Base-by-base conservation (phyloP, 306 rosid species). In the Carpinus fangiana region DNA sequence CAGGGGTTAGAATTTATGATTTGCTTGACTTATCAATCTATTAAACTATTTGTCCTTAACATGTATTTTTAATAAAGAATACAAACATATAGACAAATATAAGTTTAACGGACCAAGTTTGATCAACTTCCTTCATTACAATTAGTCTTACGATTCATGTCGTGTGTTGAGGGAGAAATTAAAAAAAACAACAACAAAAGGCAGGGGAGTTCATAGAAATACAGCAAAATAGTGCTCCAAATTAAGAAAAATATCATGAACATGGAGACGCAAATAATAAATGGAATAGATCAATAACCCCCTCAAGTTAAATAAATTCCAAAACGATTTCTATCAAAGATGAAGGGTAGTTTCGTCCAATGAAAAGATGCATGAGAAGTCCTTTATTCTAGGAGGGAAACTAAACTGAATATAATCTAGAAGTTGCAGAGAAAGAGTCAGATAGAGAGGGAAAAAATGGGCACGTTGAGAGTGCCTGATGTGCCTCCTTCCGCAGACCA, bases 401-500 rank as follows among this genome's bases (percentile, higher is more conserved):
- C 69, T 14, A 74, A 73, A 66, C 47, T 31, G 34, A 31, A 31
- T 31, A 57, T 21, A 68, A 67, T n/a, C 43, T 65, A 31, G 53
- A 31, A 59, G 51, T 78, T 78, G 70, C 65, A 1, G 54, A 51
- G 69, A n/a, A 18, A 54, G 53, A 17, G 55, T 50, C 70, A 43
- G 54, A 72, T 20, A 45, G 60, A 51, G 2, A 38, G 38, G 28
- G 8, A 46, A 12, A 73, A 60, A 80, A 89, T 90, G 99, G 90
- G 83, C 41, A 81, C 90, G 8, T 64, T 96, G 83, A 96, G 83
- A 81, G 84, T 91, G 18, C 97, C 99, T 20, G 88, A 83, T 70
- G 3, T 75, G 83, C 87, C 82, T 85, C 98, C 97, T 83, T 83
- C 98, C 83, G 90, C 99, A 1, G 82, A 79, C 38, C 76, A 89